Conservation (phyloP, 306 rosid species). For the Elaeagnus macrophylla region DNA sequence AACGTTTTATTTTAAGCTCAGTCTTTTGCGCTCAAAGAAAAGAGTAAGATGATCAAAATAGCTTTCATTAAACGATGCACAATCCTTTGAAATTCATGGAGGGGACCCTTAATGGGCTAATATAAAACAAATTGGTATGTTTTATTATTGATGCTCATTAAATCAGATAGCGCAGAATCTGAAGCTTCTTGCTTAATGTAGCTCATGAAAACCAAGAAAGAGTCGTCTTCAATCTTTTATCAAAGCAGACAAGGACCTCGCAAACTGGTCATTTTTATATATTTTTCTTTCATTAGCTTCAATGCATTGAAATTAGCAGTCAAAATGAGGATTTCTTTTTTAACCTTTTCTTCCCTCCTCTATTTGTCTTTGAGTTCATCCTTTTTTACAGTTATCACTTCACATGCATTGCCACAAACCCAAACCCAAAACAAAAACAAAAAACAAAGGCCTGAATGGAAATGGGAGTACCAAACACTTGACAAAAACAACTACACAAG, state of each 20-base stretch:
- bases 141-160: not conserved
- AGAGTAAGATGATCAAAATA: too few species aligned
- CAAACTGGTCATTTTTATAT: conserved; percentile 15
- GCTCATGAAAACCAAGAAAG: conserved; percentile 17
- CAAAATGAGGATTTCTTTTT: conserved; percentile 17
- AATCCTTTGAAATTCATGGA: too few species aligned
- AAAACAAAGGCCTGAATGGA: conserved; percentile 3
- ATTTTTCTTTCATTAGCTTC: conserved; percentile 25
- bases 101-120: not conserved
- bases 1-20: too few species aligned
- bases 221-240: conserved; percentile 20
- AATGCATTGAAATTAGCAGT: conserved; percentile 24
- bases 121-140: not conserved
- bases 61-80: not conserved
- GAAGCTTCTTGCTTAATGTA: conserved; percentile 28
- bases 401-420: conserved; percentile 38
- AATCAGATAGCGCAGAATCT: conserved; percentile 15
- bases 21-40: too few species aligned
- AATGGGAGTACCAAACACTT: conserved; percentile 11
- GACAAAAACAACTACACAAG: conserved; percentile 20
- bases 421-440: conserved; percentile 24
- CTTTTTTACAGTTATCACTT: conserved; percentile 16
- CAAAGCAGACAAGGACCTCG: conserved; percentile 29
- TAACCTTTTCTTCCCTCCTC: not conserved
- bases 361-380: not conserved